phyloP scores from a whole-genome alignment of 768 basidiomycete genomes.

The Lactarius quietus region DNA sequence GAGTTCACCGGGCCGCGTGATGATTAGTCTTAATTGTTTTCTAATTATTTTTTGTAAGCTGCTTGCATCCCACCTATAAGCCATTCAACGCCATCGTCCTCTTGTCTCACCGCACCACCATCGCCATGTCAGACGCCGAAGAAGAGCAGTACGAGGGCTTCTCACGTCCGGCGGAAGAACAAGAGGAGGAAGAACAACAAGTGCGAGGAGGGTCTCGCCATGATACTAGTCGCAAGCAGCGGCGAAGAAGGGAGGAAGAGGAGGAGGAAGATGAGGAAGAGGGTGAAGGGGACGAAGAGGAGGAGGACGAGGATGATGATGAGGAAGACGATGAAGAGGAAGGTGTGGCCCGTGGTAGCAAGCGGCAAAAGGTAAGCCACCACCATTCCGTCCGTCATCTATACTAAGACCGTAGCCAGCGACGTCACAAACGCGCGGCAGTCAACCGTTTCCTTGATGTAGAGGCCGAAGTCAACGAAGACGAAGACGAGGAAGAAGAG shows the following conservation, averaged over 20 bases:
- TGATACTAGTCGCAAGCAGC: slow-evolving; percentile 34
- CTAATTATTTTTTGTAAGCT: too few relatives aligned
- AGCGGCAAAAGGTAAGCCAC: slow-evolving; percentile 55
- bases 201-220: slow-evolving; percentile 34
- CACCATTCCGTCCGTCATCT: background rate
- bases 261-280: slow-evolving; percentile 42
- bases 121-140: slow-evolving; percentile 44
- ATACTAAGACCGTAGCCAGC: slow-evolving; percentile 37
- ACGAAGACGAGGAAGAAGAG: slow-evolving; percentile 92
- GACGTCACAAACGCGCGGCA: slow-evolving; percentile 59
- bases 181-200: slow-evolving; percentile 36
- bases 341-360: slow-evolving; percentile 46
- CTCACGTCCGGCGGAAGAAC: slow-evolving; percentile 28
- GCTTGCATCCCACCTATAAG: too few relatives aligned
- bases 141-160: slow-evolving; percentile 36
- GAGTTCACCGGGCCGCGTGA: too few relatives aligned
- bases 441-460: slow-evolving; percentile 90
- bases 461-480: slow-evolving; percentile 94
- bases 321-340: slow-evolving; percentile 40
- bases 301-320: slow-evolving; percentile 39
- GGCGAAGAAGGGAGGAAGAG: slow-evolving; percentile 36
- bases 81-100: background rate
- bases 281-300: slow-evolving; percentile 39
- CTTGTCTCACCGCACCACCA: background rate
- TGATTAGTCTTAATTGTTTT: too few relatives aligned